Base-by-base conservation (phyloP, 2,329 filamentous ascomycete species). In the Oidium heveae region DNA sequence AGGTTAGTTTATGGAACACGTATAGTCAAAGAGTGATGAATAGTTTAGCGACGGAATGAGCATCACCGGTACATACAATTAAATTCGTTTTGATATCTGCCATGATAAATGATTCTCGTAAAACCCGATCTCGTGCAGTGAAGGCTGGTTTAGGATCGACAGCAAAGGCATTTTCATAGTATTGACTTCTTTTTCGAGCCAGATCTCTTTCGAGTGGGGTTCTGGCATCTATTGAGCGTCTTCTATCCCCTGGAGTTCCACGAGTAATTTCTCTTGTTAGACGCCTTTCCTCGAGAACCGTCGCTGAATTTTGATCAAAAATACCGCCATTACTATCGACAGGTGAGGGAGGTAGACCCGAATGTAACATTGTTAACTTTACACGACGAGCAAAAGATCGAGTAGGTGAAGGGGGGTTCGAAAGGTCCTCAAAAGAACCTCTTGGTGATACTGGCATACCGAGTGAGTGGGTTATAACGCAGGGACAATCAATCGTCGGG, bases 61-160 rank as follows among this genome's bases (percentile, higher is more conserved):
- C 15, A 6, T n/a, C 39, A 43, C 39, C 16, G 20, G 15, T 28
- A 68, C 73, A 60, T 67, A 82, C 79, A 60, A 76, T 75, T 41
- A 76, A 74, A 59, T 81, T 84, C 5, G 78, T 77, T 62, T 73
- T 76, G 34, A 84, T 65, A 61, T 83, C 80, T 28, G 74, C 76
- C 58, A 80, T 68, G 47, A 86, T 72, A 36, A 79, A 69, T 8
- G 62, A 65, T 47, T 65, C 63, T 49, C 57, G 62, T 1, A 57
- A 55, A n/a, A 65, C 56, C 22, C 63, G 55, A 44, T 66, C 62
- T 18, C 60, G 58, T 2, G 63, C 61, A 33, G 62, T 62, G 2
- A 57, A 55, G 20, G 51, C 56, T 2, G 60, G 56, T 54, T 67
- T 64, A 43, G 65, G 62, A 36, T 61, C 53, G 24, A 33, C 47